Conservation (phyloP, 495 filamentous ascomycete species). For the Daldinia vernicosa region DNA sequence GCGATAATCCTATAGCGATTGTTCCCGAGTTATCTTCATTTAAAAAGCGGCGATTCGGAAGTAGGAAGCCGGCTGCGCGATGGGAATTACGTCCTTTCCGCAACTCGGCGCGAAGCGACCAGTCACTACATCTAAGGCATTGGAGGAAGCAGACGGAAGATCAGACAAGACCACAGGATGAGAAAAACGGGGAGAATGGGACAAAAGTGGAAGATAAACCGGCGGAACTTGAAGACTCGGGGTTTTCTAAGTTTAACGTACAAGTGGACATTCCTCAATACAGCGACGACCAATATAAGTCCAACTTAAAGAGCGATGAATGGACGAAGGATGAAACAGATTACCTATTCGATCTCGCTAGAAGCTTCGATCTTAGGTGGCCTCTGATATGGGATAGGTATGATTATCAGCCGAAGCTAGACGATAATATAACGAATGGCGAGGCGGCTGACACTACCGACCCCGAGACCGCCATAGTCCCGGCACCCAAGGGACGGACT, state of each 20-base stretch:
- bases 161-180: slow-evolving; percentile 34
- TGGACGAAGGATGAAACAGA: slow-evolving; percentile 96
- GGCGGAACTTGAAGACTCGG: slow-evolving; percentile 57
- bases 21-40: slow-evolving; percentile 56
- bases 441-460: slow-evolving; percentile 41
- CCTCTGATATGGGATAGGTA: slow-evolving; percentile 93
- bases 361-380: slow-evolving; percentile 87
- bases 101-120: slow-evolving; percentile 62
- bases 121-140: slow-evolving; percentile 68
- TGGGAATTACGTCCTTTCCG: slow-evolving; percentile 64
- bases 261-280: slow-evolving; percentile 77
- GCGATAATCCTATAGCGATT: slow-evolving; percentile 59
- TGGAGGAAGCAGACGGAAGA: slow-evolving; percentile 65
- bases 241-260: slow-evolving; percentile 84
- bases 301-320: slow-evolving; percentile 72
- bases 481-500: slow-evolving; percentile 61
- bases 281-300: slow-evolving; percentile 84
- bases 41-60: slow-evolving; percentile 59
- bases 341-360: slow-evolving; percentile 77
- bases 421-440: slow-evolving; percentile 42
- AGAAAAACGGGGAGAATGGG: slow-evolving; percentile 24
- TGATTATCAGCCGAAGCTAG: slow-evolving; percentile 68
- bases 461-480: slow-evolving; percentile 57
- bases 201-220: slow-evolving; percentile 25
- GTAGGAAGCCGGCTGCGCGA: slow-evolving; percentile 69